Base-by-base conservation (phyloP, 805 yeast genomes). In the Starmerella vaccinii region DNA sequence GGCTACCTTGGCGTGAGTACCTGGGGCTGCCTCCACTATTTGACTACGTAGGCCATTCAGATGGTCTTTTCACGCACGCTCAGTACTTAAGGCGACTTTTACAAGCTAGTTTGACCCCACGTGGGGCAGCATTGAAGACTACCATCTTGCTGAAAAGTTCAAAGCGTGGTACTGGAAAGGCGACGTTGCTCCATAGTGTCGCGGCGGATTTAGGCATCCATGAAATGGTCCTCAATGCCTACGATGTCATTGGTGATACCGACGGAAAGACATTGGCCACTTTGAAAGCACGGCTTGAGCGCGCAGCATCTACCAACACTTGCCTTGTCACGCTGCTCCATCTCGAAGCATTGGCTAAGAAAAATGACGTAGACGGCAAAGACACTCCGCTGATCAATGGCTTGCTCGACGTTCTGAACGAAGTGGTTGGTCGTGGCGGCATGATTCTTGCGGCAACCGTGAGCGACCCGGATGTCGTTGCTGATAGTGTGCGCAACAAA, bases 251-350 rank as follows among this genome's bases (percentile, higher is more conserved):
- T 6, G 80, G 82, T 50, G 85, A 88, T 1, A 78, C 85, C 13
- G 90, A 83, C 49, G 68, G 80, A 27, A 88, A 88, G 61, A 84
- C 89, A 0, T 68, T 90, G 19, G 98, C 95, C 0, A 67, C 77
- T 1, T 69, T 90, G 12, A 69, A 77, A 46, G 97, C 95, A 0
- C 78, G 81, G 60, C 70, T 86, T 5, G 97, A 88, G 56, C 72
- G 80, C 19, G 69, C 77, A 35, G 63, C 77, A 53, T 69, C 77
- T 12, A 35, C 53, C 0, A 38, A 65, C 16, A 69, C 76, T 0
- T 67, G 71, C 7, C 54, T 78, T 2, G 70, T 89, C 1, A 64
- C 87, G 0, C 76, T 76, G 22, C 75, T 76, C 51, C 96, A 90
- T 63, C 65, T 90, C 19, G 97, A 90, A 53, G 77, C 77, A 1